Evolutionary conservation across 2,329 filamentous ascomycete species (phyloP).

Genomic region (Fonsecaea pugnacius): DNA sequence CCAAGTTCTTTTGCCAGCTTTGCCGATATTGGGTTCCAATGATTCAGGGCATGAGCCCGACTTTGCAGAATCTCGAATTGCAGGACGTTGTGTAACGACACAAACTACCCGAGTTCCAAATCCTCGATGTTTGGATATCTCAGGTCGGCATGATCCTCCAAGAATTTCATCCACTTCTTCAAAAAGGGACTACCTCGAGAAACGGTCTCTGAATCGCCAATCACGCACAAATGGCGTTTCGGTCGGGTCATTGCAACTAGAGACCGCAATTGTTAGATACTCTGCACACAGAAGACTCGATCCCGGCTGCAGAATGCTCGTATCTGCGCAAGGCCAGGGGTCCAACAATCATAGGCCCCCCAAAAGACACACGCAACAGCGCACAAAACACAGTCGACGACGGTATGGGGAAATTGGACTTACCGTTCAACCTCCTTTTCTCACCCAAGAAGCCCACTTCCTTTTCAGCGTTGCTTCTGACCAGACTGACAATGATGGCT

Average conservation of each 20-base stretch:
- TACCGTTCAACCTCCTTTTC: slow-evolving; percentile 89
- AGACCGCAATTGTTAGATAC: slow-evolving; percentile 24
- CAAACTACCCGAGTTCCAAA: slow-evolving; percentile 36
- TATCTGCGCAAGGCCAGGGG: slow-evolving; percentile 14
- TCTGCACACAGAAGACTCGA: neutral
- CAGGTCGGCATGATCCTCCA: slow-evolving; percentile 88
- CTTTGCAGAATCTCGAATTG: neutral
- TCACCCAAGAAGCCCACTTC: slow-evolving; percentile 94
- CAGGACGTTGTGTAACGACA: neutral
- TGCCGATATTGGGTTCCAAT: neutral
- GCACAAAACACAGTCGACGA: slow-evolving; percentile 14
- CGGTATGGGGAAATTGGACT: slow-evolving; percentile 41
- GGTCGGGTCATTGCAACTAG: slow-evolving; percentile 95
- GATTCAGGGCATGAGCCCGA: neutral
- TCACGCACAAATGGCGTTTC: slow-evolving; percentile 83
- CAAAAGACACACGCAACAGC: neutral
- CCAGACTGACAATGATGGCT: slow-evolving; percentile 89
- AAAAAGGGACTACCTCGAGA: slow-evolving; percentile 85
- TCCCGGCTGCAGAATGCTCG: slow-evolving; percentile 37
- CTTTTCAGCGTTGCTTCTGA: slow-evolving; percentile 81
- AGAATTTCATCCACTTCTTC: slow-evolving; percentile 85
- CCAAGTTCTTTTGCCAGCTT: neutral
- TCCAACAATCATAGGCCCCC: neutral
- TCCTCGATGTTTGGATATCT: slow-evolving; percentile 76
- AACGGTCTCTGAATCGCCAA: slow-evolving; percentile 94